Percentiles rank a stretch among this genome's conserved stretches.
Evolutionary conservation across 805 yeast genomes (phyloP).

Genomic region (Saccharomyces mikatae): DNA sequence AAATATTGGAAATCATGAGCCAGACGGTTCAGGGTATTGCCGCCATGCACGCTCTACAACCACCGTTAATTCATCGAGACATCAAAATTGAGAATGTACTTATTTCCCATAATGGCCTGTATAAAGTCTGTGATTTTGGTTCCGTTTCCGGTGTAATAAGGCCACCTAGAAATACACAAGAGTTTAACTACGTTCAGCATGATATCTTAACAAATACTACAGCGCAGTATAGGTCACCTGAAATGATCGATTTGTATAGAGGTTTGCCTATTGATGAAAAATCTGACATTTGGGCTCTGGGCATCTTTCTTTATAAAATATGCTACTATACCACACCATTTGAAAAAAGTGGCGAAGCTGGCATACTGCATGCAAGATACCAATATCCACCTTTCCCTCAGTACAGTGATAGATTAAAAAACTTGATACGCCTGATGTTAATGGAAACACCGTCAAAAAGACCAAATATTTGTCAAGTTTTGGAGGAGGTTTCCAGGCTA

Average conservation of each 20-base stretch:
- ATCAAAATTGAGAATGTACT: slow-evolving; percentile 77
- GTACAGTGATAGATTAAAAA: slow-evolving; percentile 56
- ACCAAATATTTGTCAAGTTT: slow-evolving; percentile 65
- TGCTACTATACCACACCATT: slow-evolving; percentile 81
- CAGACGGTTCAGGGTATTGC: slow-evolving; percentile 69
- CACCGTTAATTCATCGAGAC: slow-evolving; percentile 71
- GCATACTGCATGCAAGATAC: slow-evolving; percentile 50
- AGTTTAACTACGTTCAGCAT: slow-evolving; percentile 49
- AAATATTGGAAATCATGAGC: slow-evolving; percentile 58
- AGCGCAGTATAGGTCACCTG: slow-evolving; percentile 80
- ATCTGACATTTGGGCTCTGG: slow-evolving; percentile 81
- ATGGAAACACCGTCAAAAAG: slow-evolving; percentile 61
- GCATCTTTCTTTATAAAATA: slow-evolving; percentile 66
- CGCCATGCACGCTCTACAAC: slow-evolving; percentile 64
- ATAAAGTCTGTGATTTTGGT: slow-evolving; percentile 76
- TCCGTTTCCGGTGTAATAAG: slow-evolving; percentile 61
- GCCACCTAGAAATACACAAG: slow-evolving; percentile 57
- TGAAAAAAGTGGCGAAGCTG: slow-evolving; percentile 56
- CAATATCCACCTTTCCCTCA: slow-evolving; percentile 48
- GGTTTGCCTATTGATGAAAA: slow-evolving; percentile 72
- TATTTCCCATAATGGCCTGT: slow-evolving; percentile 48
- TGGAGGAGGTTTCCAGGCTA: slow-evolving; percentile 62
- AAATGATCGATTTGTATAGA: slow-evolving; percentile 66
- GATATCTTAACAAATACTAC: slow-evolving; percentile 76
- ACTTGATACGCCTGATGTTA: slow-evolving; percentile 53